Conservation (phyloP, 2,329 filamentous ascomycete genomes). For the Huntiella abstrusa region DNA sequence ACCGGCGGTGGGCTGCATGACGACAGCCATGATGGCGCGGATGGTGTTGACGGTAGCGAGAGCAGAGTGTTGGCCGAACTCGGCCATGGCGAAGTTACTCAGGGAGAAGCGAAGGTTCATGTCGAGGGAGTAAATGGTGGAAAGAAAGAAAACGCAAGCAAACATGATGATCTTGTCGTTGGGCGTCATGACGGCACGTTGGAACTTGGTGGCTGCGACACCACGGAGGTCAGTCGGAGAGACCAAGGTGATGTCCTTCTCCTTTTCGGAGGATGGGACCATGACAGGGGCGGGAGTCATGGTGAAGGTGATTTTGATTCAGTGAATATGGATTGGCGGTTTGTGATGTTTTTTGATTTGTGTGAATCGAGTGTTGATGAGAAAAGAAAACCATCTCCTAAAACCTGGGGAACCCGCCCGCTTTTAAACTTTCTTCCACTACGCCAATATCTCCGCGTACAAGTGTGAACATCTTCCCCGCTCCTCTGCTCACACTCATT, state of each 20-base stretch:
- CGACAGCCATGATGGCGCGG: slow-evolving; percentile 38
- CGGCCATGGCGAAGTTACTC: slow-evolving; percentile 34
- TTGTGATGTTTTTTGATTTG: no score
- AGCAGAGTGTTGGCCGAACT: slow-evolving; percentile 32
- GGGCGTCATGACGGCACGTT: slow-evolving; percentile 31
- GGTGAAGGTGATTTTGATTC: neutral
- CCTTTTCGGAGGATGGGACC: no score
- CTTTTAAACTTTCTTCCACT: no score
- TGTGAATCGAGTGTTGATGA: no score
- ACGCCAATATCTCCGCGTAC: no score
- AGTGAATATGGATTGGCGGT: neutral
- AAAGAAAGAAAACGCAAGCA: slow-evolving; percentile 39
- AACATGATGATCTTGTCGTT: slow-evolving; percentile 38
- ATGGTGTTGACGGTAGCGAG: slow-evolving; percentile 38
- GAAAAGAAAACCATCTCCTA: no score
- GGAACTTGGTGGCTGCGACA: slow-evolving; percentile 38
- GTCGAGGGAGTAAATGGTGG: slow-evolving; percentile 45
- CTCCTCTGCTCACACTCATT: no score
- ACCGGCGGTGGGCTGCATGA: slow-evolving; percentile 35
- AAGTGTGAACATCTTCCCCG: no score
- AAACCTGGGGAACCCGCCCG: no score
- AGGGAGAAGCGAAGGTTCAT: slow-evolving; percentile 35
- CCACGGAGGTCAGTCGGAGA: slow-evolving; percentile 24
- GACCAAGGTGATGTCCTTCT: no score
- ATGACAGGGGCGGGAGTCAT: neutral